Conservation (phyloP, 148 eudicot species). For the Chenopodium formosanum region DNA sequence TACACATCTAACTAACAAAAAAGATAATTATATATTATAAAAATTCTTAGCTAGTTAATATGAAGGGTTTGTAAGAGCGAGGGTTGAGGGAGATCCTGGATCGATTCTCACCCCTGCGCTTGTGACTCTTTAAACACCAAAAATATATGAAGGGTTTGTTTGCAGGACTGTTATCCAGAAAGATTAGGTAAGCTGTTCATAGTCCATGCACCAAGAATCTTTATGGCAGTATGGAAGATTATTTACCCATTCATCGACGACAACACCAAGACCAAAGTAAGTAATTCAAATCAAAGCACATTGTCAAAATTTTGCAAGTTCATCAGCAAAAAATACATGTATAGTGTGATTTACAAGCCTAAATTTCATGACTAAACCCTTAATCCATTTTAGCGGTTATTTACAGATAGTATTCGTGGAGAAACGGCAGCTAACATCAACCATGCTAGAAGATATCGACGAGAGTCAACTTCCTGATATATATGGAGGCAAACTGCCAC, state of each 20-base stretch:
- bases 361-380: background rate
- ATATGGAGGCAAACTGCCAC: conserved; percentile 60
- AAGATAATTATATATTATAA: too few relatives aligned
- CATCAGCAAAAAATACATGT: background rate
- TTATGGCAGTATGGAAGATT: conserved; percentile 72
- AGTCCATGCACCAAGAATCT: conserved; percentile 64
- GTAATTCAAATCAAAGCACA: background rate
- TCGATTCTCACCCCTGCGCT: too few relatives aligned
- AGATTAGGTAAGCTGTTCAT: conserved; percentile 68
- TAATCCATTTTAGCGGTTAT: background rate
- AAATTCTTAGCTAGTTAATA: too few relatives aligned
- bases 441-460: conserved; percentile 21
- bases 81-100: too few relatives aligned
- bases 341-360: background rate
- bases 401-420: conserved; percentile 67
- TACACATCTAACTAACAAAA: too few relatives aligned
- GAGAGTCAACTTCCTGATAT: conserved; percentile 56
- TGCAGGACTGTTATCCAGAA: conserved; percentile 88
- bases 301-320: background rate
- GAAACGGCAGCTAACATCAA: conserved; percentile 40
- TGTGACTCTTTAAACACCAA: too few relatives aligned
- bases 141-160: background rate
- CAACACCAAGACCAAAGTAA: conserved; percentile 77
- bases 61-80: too few relatives aligned
- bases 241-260: conserved; percentile 71